A percentile compares a stretch with the other conserved stretches of the same genome.
Evolutionary conservation across 495 filamentous ascomycete genomes (phyloP).

Genomic region (Halenospora varia): DNA sequence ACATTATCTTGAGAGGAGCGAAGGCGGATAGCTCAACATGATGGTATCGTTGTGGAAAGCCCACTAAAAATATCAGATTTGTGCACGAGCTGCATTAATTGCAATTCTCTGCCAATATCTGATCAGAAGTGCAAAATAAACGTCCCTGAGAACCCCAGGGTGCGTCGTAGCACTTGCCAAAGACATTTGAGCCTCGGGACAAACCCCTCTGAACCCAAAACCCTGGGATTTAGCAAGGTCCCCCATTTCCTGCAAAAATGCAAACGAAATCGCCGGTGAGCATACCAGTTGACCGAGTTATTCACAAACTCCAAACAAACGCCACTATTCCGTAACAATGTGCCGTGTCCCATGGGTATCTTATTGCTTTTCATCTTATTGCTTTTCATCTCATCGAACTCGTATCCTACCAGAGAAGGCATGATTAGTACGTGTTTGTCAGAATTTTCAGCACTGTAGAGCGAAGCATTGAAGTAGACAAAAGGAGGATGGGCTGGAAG

Average conservation of each 20-base stretch:
- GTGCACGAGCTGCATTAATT: background rate
- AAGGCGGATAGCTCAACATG: background rate
- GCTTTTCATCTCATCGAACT: conserved; percentile 48
- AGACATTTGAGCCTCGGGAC: background rate
- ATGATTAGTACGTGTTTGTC: background rate
- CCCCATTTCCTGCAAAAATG: background rate
- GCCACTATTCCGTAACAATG: background rate
- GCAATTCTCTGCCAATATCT: background rate
- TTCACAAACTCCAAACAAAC: background rate
- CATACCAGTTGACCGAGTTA: background rate
- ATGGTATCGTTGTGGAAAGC: background rate
- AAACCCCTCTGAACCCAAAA: background rate
- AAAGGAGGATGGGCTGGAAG: too few relatives aligned
- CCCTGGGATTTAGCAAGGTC: background rate
- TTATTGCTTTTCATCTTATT: conserved; percentile 29
- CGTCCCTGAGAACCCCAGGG: background rate
- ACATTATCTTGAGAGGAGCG: too few relatives aligned
- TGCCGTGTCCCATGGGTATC: conserved; percentile 21
- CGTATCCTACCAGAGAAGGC: conserved; percentile 42
- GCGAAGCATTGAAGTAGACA: too few relatives aligned
- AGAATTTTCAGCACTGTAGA: too few relatives aligned
- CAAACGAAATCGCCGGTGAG: background rate
- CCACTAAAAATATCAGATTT: background rate
- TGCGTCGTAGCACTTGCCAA: background rate
- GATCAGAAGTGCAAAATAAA: background rate